These are phyloP conservation scores for Davidsoniella eucalypti DNA, from an alignment of 2,329 filamentous ascomycete genomes.

Conservation along the genomic window DNA sequence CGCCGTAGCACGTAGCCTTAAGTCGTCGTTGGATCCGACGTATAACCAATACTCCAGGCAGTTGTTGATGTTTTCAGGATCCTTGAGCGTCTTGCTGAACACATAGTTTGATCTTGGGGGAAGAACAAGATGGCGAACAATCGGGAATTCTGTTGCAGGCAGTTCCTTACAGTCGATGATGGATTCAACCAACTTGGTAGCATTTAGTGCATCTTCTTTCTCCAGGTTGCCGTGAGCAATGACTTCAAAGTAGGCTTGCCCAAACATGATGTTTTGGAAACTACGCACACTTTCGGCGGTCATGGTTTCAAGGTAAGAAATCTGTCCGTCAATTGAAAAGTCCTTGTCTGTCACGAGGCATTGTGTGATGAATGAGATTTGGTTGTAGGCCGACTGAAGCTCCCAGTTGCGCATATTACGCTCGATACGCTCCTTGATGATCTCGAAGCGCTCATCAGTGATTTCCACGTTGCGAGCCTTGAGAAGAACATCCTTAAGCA, in stretches of 20 bases:
- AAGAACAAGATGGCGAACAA: constrained; percentile 59
- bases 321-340: constrained; percentile 65
- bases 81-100: constrained; percentile 64
- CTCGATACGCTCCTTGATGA: constrained; percentile 71
- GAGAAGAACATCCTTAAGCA: constrained; percentile 74
- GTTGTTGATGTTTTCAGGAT: constrained; percentile 79
- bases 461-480: constrained; percentile 75
- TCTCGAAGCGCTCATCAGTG: constrained; percentile 73
- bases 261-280: constrained; percentile 67
- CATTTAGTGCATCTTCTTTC: constrained; percentile 76
- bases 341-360: constrained; percentile 65
- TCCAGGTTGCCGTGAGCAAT: constrained; percentile 85
- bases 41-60: constrained; percentile 67
- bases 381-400: constrained; percentile 74
- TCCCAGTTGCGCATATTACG: constrained; percentile 74
- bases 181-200: constrained; percentile 68
- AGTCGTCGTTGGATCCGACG: constrained; percentile 52
- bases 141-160: constrained; percentile 63
- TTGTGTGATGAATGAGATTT: constrained; percentile 66
- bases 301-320: constrained; percentile 58
- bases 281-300: constrained; percentile 56
- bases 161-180: constrained; percentile 59
- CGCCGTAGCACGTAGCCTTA: constrained; percentile 55
- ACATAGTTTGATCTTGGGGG: constrained; percentile 69
- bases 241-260: constrained; percentile 74